Percentiles rank a stretch among this genome's conserved stretches.
Evolutionary conservation across 371 early-diverging fungal species (phyloP).

Genomic region (Amoeboaphelidium protococcarum): DNA sequence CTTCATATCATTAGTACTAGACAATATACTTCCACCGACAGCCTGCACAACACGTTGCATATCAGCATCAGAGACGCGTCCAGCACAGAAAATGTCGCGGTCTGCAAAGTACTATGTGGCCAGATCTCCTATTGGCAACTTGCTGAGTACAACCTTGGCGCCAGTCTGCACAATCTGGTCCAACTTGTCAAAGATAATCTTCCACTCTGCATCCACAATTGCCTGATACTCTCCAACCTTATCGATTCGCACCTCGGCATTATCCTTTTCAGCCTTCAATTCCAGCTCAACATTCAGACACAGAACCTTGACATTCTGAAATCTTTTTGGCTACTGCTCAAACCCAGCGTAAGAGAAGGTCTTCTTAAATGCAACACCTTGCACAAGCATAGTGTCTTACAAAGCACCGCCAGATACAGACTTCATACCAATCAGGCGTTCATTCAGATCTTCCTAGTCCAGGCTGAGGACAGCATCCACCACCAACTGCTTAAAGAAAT

Average conservation of each 20-base stretch:
- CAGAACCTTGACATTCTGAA: slow-evolving; percentile 78
- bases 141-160: slow-evolving; percentile 97
- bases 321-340: slow-evolving; percentile 97
- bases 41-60: slow-evolving; percentile 79
- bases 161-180: slow-evolving; percentile 91
- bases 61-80: slow-evolving; percentile 86
- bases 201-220: slow-evolving; percentile 99
- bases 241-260: slow-evolving; percentile 97
- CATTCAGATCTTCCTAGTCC: slow-evolving; percentile 71
- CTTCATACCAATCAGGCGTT: slow-evolving; percentile 90
- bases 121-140: slow-evolving; percentile 96
- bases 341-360: slow-evolving; percentile 99
- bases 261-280: slow-evolving; percentile 98
- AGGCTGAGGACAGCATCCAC: slow-evolving; percentile 85
- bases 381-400: slow-evolving; percentile 86
- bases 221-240: slow-evolving; percentile 93
- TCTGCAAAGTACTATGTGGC: slow-evolving; percentile 99
- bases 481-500: slow-evolving; percentile 94
- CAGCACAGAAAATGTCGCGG: slow-evolving; percentile 97
- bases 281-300: slow-evolving; percentile 96
- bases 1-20: slow-evolving; percentile 61
- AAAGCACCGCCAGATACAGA: slow-evolving; percentile 95
- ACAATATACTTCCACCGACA: slow-evolving; percentile 81
- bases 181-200: slow-evolving; percentile 93
- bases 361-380: slow-evolving; percentile 99